Evolutionary conservation across 345 rosid genomes (phyloP).

Genomic region (Melaleuca quinquenervia): DNA sequence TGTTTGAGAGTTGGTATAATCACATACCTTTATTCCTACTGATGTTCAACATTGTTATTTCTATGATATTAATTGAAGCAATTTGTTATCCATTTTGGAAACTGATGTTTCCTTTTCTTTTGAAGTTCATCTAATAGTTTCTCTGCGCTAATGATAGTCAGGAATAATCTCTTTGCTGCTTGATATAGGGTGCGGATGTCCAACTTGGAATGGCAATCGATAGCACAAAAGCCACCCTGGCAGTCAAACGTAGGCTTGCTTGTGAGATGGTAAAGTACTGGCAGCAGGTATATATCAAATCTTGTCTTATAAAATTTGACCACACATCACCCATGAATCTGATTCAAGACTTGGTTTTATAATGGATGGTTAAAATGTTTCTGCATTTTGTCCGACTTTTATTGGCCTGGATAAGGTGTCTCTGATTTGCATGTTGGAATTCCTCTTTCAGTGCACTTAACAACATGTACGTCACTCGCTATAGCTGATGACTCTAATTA

Average conservation of each 20-base stretch:
- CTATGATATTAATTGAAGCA: not conserved
- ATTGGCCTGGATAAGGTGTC: not conserved
- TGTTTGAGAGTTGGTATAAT: not conserved
- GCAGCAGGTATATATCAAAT: slow-evolving; percentile 67
- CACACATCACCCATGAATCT: not conserved
- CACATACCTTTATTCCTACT: not conserved
- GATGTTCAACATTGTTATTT: not conserved
- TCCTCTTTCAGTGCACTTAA: not conserved
- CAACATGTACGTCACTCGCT: not conserved
- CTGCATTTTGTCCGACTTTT: not conserved
- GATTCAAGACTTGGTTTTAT: not conserved
- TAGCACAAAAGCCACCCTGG: slow-evolving; percentile 96
- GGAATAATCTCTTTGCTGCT: slow-evolving; percentile 3
- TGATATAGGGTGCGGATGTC: slow-evolving; percentile 78
- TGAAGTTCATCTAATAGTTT: not conserved
- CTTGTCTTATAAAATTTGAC: not conserved
- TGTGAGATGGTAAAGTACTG: slow-evolving; percentile 99
- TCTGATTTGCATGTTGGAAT: not conserved
- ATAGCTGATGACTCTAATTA: not conserved
- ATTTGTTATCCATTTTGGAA: not conserved
- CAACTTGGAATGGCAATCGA: slow-evolving; percentile 99
- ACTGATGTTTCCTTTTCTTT: not conserved
- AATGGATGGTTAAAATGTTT: not conserved
- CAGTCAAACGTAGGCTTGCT: slow-evolving; percentile 97
- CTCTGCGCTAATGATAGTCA: not conserved